Evolutionary conservation across 129 eudicot genomes (phyloP).

Genomic region (Flaveria sonorensis): DNA sequence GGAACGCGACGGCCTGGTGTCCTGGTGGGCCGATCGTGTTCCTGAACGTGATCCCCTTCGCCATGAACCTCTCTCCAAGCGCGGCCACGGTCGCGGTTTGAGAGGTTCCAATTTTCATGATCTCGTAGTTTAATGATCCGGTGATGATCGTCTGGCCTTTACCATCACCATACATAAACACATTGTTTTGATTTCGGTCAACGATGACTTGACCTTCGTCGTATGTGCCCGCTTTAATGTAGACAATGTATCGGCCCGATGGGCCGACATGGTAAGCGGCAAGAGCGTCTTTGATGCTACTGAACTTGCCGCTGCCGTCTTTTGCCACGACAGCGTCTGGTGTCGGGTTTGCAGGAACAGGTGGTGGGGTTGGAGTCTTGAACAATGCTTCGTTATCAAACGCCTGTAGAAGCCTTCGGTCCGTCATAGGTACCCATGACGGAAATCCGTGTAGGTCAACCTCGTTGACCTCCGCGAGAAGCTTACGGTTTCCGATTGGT

Average conservation of each 20-base stretch:
- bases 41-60: constrained; percentile 45
- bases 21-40: constrained; percentile 61
- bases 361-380: constrained; percentile 32
- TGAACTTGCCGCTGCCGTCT: constrained; percentile 72
- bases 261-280: constrained; percentile 45
- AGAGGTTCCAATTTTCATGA: constrained; percentile 29
- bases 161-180: constrained; percentile 74
- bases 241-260: constrained; percentile 48
- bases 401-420: constrained; percentile 49
- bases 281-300: constrained; percentile 53
- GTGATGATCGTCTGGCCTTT: constrained; percentile 52
- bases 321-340: constrained; percentile 69
- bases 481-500: constrained; percentile 36
- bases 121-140: constrained; percentile 38
- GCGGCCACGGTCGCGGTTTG: constrained; percentile 44
- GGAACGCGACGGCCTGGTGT: constrained; percentile 69
- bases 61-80: constrained; percentile 48
- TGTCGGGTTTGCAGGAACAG: constrained; percentile 20
- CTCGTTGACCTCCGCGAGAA: constrained; percentile 36
- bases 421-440: constrained; percentile 49
- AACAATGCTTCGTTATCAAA: constrained; percentile 24
- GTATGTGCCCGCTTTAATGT: constrained; percentile 63
- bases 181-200: constrained; percentile 35
- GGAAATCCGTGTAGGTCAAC: constrained; percentile 47
- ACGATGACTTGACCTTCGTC: constrained; percentile 44